Percentiles rank a stretch among this genome's conserved stretches.
phyloP scores from a whole-genome alignment of 2,329 filamentous ascomycete genomes.

The Aspergillus viridinutans region DNA sequence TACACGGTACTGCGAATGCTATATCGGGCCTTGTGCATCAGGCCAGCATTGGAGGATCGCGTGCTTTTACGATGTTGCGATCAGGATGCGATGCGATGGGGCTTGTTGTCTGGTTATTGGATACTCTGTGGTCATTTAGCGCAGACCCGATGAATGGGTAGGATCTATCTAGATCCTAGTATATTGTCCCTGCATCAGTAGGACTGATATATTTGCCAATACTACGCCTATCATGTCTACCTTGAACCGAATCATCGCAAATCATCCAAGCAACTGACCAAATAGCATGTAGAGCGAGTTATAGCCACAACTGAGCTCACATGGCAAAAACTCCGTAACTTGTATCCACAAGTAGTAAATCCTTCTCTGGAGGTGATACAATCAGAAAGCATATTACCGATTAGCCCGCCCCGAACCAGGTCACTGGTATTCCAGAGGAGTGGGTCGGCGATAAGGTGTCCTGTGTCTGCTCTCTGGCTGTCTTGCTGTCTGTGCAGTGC shows the following conservation, averaged over 20 bases:
- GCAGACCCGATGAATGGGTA: background rate
- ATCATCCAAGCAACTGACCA: background rate
- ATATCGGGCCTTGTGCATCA: background rate
- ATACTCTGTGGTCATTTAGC: no score
- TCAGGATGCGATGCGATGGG: background rate
- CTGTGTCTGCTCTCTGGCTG: background rate
- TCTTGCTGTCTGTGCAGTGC: background rate
- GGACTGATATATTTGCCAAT: no score
- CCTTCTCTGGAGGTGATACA: background rate
- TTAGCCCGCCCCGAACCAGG: background rate
- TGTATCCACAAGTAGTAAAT: background rate
- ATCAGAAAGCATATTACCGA: background rate
- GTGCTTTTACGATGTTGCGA: background rate
- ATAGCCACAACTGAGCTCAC: background rate
- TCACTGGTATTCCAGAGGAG: background rate
- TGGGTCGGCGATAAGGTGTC: background rate
- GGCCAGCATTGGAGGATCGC: background rate
- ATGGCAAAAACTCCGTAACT: no score
- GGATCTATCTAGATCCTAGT: background rate
- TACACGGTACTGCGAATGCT: background rate
- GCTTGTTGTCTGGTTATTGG: background rate
- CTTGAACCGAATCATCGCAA: no score
- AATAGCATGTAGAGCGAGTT: background rate
- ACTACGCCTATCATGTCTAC: no score
- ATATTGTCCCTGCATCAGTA: no score